Evolutionary conservation across 2,329 filamentous ascomycete genomes (phyloP).

Genomic region (Colletotrichum sp.): DNA sequence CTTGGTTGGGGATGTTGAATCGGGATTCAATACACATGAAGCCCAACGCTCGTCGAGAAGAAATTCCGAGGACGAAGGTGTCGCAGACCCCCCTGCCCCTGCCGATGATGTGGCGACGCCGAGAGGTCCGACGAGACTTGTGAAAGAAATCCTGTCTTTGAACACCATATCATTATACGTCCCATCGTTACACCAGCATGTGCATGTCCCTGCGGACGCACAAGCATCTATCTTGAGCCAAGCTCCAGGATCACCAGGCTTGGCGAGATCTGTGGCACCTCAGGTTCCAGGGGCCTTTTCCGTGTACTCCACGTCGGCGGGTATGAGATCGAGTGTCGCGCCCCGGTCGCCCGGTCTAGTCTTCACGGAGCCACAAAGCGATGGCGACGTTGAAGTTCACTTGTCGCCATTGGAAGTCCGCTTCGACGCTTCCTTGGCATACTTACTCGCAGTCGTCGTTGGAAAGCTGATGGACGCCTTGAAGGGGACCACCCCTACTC

Average conservation of each 20-base stretch:
- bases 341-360: background rate
- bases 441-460: constrained; percentile 57
- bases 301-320: constrained; percentile 35
- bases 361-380: constrained; percentile 15
- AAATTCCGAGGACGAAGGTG: background rate
- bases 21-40: background rate
- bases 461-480: constrained; percentile 53
- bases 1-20: constrained; percentile 16
- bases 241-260: constrained; percentile 28
- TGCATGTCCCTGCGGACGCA: constrained; percentile 37
- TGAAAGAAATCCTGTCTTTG: constrained; percentile 60
- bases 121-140: constrained; percentile 57
- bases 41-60: background rate
- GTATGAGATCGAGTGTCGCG: background rate
- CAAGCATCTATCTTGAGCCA: constrained; percentile 32
- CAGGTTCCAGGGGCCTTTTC: constrained; percentile 69
- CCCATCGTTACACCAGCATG: constrained; percentile 53
- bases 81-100: constrained; percentile 14
- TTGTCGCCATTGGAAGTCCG: constrained; percentile 57
- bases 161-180: constrained; percentile 59
- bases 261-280: constrained; percentile 47
- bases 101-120: constrained; percentile 53
- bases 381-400: constrained; percentile 51
- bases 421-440: constrained; percentile 63
- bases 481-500: constrained; percentile 30